A percentile compares a stretch with the other conserved stretches of the same genome.
These are phyloP conservation scores for Gamsiella multidivaricata DNA, from an alignment of 192 early-diverging fungal species.

Conservation along the genomic window DNA sequence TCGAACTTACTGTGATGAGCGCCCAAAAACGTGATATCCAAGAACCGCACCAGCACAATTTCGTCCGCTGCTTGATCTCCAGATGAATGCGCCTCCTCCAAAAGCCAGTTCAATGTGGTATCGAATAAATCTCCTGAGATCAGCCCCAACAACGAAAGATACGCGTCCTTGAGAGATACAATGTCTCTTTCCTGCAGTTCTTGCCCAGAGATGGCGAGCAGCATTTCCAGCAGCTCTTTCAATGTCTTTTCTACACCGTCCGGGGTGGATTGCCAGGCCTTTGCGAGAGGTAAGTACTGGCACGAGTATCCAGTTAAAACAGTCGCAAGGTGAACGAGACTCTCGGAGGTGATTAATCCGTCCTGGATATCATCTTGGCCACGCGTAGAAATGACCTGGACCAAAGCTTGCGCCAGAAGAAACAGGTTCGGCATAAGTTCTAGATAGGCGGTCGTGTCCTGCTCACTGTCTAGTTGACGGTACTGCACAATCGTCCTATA, in stretches of 20 bases:
- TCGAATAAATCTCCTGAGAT: conserved; percentile 34
- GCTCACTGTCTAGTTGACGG: not conserved
- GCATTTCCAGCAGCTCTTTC: conserved; percentile 15
- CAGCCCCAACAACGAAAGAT: conserved; percentile 21
- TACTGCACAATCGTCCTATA: conserved; percentile 31
- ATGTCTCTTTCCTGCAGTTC: conserved; percentile 13
- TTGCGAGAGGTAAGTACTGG: conserved; percentile 26
- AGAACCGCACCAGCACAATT: conserved; percentile 31
- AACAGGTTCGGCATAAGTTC: conserved; percentile 22
- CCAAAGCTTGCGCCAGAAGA: conserved; percentile 12
- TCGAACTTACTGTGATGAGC: conserved; percentile 34
- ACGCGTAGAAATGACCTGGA: not conserved
- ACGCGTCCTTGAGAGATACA: conserved; percentile 17
- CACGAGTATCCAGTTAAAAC: conserved; percentile 43
- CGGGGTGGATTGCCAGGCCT: conserved; percentile 6
- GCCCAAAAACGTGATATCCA: conserved; percentile 26
- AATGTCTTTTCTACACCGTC: not conserved
- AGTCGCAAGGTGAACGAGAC: conserved; percentile 11
- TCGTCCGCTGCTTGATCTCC: not conserved
- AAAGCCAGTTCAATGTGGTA: conserved; percentile 24
- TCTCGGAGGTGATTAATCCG: not conserved
- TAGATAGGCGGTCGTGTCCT: not conserved
- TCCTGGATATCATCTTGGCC: not conserved
- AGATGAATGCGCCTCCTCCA: conserved; percentile 10
- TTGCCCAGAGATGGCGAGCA: conserved; percentile 19